Conservation (phyloP, 768 basidiomycete species). For the Leucocoprinus birnbaumii region DNA sequence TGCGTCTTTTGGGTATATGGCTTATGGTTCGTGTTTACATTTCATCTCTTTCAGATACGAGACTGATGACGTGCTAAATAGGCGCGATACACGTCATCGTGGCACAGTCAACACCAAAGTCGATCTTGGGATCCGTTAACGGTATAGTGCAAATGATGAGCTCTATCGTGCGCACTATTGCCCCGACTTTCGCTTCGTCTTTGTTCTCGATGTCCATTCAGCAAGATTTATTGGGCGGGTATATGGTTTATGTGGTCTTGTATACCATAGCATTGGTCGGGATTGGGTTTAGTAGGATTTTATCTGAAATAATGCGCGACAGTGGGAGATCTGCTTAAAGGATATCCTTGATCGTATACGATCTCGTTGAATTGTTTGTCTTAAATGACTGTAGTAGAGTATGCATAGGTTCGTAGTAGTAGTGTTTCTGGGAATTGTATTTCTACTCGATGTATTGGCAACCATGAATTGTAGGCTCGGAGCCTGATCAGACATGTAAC, state of each 20-base stretch:
- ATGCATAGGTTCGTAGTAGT: too few species aligned
- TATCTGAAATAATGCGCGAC: too few species aligned
- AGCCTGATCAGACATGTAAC: too few species aligned
- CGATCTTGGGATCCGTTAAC: constrained; percentile 49
- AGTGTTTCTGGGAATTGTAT: too few species aligned
- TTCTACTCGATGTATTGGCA: too few species aligned
- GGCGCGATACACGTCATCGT: constrained; percentile 35
- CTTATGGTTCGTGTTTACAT: constrained; percentile 27
- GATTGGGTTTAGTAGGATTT: constrained; percentile 13
- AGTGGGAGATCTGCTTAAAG: too few species aligned
- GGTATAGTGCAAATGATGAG: constrained; percentile 53
- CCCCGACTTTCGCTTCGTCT: constrained; percentile 54
- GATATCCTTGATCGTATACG: too few species aligned
- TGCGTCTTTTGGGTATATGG: constrained; percentile 23
- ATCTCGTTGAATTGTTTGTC: too few species aligned
- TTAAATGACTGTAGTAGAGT: too few species aligned
- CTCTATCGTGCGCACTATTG: constrained; percentile 46
- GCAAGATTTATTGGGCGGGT: constrained; percentile 40
- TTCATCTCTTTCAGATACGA: neutral
- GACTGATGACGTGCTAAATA: too few species aligned
- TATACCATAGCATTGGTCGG: constrained; percentile 22
- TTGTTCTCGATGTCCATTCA: constrained; percentile 53
- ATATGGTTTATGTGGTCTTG: constrained; percentile 38
- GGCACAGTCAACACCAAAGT: constrained; percentile 36
- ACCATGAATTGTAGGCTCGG: too few species aligned